Conservation (phyloP, 495 filamentous ascomycete species). For the Tuber umbilicatum region DNA sequence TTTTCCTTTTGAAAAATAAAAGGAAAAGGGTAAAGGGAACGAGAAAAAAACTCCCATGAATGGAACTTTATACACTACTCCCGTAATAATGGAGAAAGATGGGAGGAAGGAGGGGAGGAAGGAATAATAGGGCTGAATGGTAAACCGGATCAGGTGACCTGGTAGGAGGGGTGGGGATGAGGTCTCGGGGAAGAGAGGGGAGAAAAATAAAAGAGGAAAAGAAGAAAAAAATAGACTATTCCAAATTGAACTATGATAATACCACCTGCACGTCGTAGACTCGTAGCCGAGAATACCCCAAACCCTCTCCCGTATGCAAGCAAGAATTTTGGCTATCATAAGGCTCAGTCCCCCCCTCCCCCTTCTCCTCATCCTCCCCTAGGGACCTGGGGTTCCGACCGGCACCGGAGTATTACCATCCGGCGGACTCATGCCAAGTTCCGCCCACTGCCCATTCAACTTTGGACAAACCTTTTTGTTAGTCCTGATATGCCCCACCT, state of each 20-base stretch:
- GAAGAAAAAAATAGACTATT: not conserved
- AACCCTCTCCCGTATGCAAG: not conserved
- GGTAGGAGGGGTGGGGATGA: not conserved
- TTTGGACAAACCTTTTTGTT: slow-evolving; percentile 42
- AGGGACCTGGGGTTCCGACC: not conserved
- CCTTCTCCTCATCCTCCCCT: not conserved
- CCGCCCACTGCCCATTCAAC: slow-evolving; percentile 39
- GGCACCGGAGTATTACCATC: not conserved
- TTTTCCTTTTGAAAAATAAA: not conserved
- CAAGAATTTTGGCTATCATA: not conserved
- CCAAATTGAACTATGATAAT: not conserved
- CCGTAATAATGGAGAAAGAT: not conserved
- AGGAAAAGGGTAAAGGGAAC: not conserved
- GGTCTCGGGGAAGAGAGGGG: not conserved
- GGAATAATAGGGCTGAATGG: not conserved
- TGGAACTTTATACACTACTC: not conserved
- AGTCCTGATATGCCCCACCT: slow-evolving; percentile 74
- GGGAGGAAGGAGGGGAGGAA: not conserved
- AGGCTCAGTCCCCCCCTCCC: not conserved
- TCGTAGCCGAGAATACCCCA: not conserved
- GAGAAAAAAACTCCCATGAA: not conserved
- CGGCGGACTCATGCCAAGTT: slow-evolving; percentile 40
- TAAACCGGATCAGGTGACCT: not conserved
- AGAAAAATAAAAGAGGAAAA: not conserved
- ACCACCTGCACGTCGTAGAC: not conserved